Evolutionary conservation across 2,329 filamentous ascomycete species (phyloP).

Genomic region (Penicillium decumbens): DNA sequence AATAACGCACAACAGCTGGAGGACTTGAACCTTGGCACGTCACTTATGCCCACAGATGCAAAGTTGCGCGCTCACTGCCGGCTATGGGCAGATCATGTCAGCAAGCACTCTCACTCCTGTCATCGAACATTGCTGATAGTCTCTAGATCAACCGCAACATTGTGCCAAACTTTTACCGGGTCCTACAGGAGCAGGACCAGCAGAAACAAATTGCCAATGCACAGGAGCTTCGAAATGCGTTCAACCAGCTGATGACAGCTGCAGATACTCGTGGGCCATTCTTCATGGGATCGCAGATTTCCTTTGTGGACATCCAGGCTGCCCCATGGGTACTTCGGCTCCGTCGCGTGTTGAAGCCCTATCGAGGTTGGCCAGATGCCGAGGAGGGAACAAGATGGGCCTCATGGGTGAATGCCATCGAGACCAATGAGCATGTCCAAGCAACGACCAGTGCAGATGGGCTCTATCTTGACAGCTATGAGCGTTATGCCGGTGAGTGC

Average conservation of each 20-base stretch:
- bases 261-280: slow-evolving; percentile 61
- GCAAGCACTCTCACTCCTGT: slow-evolving; percentile 19
- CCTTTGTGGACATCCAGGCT: slow-evolving; percentile 69
- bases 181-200: slow-evolving; percentile 62
- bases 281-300: slow-evolving; percentile 57
- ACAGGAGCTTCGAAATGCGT: slow-evolving; percentile 60
- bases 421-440: slow-evolving; percentile 57
- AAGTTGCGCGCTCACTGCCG: slow-evolving; percentile 68
- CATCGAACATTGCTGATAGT: slow-evolving; percentile 10
- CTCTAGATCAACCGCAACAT: slow-evolving; percentile 69
- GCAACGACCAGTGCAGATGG: slow-evolving; percentile 64
- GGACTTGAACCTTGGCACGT: slow-evolving; percentile 58
- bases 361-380: slow-evolving; percentile 62
- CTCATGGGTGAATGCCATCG: slow-evolving; percentile 66
- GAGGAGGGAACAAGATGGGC: slow-evolving; percentile 62
- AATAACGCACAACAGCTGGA: slow-evolving; percentile 57
- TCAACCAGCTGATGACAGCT: slow-evolving; percentile 57
- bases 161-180: slow-evolving; percentile 69
- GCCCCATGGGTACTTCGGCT: slow-evolving; percentile 70
- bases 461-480: slow-evolving; percentile 64
- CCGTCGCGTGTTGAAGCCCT: slow-evolving; percentile 60
- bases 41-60: slow-evolving; percentile 59
- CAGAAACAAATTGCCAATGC: slow-evolving; percentile 56
- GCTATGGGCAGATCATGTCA: slow-evolving; percentile 74
- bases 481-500: slow-evolving; percentile 55